Percentiles rank a stretch among this genome's conserved stretches.
Evolutionary conservation across 805 yeast genomes (phyloP).

Genomic region (Cyberlindnera maritima): DNA sequence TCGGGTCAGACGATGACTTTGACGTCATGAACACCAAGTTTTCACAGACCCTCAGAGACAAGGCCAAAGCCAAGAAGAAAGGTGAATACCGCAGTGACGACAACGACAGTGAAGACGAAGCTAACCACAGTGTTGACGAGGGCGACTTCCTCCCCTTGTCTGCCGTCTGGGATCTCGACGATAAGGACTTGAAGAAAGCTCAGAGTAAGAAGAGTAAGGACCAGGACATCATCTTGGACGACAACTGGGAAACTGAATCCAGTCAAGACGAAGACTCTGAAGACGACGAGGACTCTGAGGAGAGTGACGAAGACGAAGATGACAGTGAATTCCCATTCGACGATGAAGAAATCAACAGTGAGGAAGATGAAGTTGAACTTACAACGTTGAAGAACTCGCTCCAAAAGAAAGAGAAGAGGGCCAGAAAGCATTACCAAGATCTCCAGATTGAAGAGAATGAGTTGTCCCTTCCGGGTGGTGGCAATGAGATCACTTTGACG

Average conservation of each 20-base stretch:
- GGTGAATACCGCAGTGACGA: constrained; percentile 9
- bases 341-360: constrained; percentile 38
- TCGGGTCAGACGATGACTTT: constrained; percentile 77
- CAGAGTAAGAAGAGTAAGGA: constrained; percentile 23
- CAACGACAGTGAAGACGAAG: constrained; percentile 41
- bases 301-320: constrained; percentile 26
- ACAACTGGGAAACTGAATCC: constrained; percentile 24
- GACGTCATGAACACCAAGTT: constrained; percentile 63
- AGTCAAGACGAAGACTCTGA: constrained; percentile 26
- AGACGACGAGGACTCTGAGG: constrained; percentile 17
- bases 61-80: constrained; percentile 36
- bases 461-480: constrained; percentile 60
- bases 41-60: constrained; percentile 67
- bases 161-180: constrained; percentile 88
- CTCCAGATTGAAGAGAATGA: constrained; percentile 66
- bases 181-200: constrained; percentile 38
- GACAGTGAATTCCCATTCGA: constrained; percentile 41
- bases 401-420: constrained; percentile 35
- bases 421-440: constrained; percentile 48
- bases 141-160: constrained; percentile 70
- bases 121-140: constrained; percentile 75
- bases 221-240: constrained; percentile 21
- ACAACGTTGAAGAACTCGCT: constrained; percentile 43
- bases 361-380: constrained; percentile 53
- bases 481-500: constrained; percentile 56